Conservation (phyloP, 2,329 filamentous ascomycete genomes). For the Neoscytalidium dimidiatum region DNA sequence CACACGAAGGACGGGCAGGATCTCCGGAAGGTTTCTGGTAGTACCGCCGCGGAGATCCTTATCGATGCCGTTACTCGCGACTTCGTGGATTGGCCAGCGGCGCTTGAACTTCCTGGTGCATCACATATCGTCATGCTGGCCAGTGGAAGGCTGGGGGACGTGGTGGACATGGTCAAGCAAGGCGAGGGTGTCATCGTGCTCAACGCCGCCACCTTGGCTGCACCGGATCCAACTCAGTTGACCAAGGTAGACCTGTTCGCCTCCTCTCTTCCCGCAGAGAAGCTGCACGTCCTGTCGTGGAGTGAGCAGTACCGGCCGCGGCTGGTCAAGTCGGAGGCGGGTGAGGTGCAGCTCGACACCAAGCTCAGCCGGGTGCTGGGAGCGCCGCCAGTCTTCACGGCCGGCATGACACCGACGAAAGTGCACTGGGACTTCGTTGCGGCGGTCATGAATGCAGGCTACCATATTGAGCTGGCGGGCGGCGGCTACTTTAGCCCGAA, state of each 20-base stretch:
- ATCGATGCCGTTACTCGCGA: not conserved
- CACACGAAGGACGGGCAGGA: not conserved
- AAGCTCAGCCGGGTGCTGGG: conserved; percentile 82
- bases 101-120: not conserved
- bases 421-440: conserved; percentile 91
- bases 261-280: not conserved
- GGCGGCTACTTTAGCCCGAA: conserved; percentile 86
- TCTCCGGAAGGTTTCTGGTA: not conserved
- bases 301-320: not conserved
- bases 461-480: conserved; percentile 86
- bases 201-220: not conserved
- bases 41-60: not conserved
- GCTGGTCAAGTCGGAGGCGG: not conserved
- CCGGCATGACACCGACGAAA: conserved; percentile 90
- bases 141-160: not conserved
- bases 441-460: conserved; percentile 92
- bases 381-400: conserved; percentile 83
- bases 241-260: not conserved
- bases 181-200: not conserved
- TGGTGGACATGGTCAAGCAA: not conserved
- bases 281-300: not conserved
- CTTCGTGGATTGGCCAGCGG: not conserved
- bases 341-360: conserved; percentile 22
- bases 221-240: not conserved
- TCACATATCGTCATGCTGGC: not conserved